phyloP scores from a whole-genome alignment of 78 protist genomes.

The Reticulomyxa filosa region DNA sequence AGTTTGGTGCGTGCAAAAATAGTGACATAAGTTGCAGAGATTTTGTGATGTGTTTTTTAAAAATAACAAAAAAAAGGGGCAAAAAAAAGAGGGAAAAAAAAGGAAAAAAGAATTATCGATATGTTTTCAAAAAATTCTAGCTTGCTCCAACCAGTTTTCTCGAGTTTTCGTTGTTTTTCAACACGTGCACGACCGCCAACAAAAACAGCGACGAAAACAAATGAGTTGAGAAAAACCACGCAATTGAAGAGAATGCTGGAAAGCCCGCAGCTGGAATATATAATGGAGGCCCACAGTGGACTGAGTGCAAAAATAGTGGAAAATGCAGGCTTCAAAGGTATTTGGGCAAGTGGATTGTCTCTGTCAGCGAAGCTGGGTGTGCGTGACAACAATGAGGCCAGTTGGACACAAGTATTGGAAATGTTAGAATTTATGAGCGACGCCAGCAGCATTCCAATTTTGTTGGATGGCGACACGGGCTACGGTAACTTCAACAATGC shows the following conservation, averaged over 20 bases:
- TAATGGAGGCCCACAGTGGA: conserved; percentile 30
- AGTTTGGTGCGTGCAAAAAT: no score
- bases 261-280: conserved; percentile 2
- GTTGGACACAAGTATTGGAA: conserved; percentile 25
- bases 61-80: no score
- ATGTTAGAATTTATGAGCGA: conserved; percentile 25
- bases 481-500: conserved; percentile 34
- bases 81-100: no score
- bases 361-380: conserved; percentile 19
- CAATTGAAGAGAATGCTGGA: background rate
- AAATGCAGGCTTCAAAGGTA: conserved; percentile 24
- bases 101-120: no score
- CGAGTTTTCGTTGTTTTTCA: no score
- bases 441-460: conserved; percentile 36
- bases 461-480: conserved; percentile 49
- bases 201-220: no score
- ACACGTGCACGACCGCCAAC: no score
- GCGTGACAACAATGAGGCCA: conserved; percentile 26
- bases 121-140: no score
- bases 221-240: no score
- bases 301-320: conserved; percentile 14
- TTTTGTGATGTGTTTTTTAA: no score
- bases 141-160: no score
- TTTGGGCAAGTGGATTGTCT: conserved; percentile 26
- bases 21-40: no score